These are phyloP conservation scores for Sequoiadendron giganteum DNA, from an alignment of 75 land plant genomes.

Conservation along the genomic window DNA sequence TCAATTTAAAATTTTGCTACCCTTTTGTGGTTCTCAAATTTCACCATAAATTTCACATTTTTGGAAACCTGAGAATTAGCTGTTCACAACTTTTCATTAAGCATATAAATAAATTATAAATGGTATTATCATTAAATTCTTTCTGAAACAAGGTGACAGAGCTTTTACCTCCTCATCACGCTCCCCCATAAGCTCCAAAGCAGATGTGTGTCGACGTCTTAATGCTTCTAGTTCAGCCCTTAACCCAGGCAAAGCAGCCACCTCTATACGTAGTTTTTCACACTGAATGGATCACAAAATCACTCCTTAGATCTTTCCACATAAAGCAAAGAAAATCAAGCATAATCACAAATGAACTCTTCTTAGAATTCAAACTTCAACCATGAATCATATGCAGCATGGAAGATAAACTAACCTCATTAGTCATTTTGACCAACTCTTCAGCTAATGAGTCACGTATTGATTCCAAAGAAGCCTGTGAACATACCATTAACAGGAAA, in stretches of 20 bases:
- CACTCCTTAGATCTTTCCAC: neutral
- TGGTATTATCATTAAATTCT: neutral
- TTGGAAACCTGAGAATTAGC: neutral
- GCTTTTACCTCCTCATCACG: slow-evolving; percentile 91
- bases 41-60: neutral
- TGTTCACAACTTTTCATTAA: neutral
- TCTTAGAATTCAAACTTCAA: neutral
- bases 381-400: neutral
- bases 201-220: slow-evolving; percentile 87
- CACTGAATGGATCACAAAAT: slow-evolving; percentile 42
- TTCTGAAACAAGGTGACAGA: neutral
- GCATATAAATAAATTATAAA: neutral
- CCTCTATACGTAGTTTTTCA: slow-evolving; percentile 75
- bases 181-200: slow-evolving; percentile 99
- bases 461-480: slow-evolving; percentile 88
- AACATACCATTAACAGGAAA: neutral
- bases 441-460: slow-evolving; percentile 95
- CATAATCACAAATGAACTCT: neutral
- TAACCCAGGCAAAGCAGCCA: slow-evolving; percentile 67
- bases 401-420: slow-evolving; percentile 43
- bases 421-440: slow-evolving; percentile 92
- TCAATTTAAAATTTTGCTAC: neutral
- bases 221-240: slow-evolving; percentile 94
- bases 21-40: neutral
- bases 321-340: neutral